phyloP scores from a whole-genome alignment of 2,329 filamentous ascomycete genomes.

The Colletotrichum nymphaeae region DNA sequence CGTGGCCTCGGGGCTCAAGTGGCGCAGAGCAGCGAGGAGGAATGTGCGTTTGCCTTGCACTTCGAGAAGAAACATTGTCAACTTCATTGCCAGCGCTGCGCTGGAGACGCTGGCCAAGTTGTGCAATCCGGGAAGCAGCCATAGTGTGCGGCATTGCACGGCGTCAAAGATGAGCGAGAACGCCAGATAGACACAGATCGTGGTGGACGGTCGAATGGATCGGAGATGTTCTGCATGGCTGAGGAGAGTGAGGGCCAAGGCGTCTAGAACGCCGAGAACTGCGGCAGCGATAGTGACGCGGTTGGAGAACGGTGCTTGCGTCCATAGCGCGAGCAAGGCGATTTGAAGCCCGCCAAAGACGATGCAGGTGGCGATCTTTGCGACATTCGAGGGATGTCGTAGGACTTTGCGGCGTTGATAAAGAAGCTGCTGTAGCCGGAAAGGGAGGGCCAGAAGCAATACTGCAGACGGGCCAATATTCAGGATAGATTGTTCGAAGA shows the following conservation, averaged over 20 bases:
- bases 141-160: conserved; percentile 45
- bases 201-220: conserved; percentile 46
- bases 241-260: conserved; percentile 42
- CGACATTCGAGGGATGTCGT: conserved; percentile 38
- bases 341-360: conserved; percentile 38
- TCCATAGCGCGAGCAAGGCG: conserved; percentile 41
- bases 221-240: conserved; percentile 47
- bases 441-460: conserved; percentile 45
- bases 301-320: conserved; percentile 40
- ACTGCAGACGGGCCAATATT: conserved; percentile 44
- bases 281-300: conserved; percentile 44
- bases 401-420: conserved; percentile 41
- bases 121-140: conserved; percentile 42
- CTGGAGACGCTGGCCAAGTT: conserved; percentile 42
- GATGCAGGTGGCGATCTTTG: conserved; percentile 17
- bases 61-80: conserved; percentile 42
- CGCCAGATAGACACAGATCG: conserved; percentile 45
- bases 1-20: conserved; percentile 13
- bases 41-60: conserved; percentile 26
- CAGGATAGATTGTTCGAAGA: conserved; percentile 54
- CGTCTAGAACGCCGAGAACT: conserved; percentile 42
- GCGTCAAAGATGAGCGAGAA: conserved; percentile 46
- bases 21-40: not conserved
- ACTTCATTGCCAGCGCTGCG: conserved; percentile 39
- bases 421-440: conserved; percentile 43